phyloP scores from a whole-genome alignment of 1,139 yeast genomes.

The Blastobotrys proliferans region DNA sequence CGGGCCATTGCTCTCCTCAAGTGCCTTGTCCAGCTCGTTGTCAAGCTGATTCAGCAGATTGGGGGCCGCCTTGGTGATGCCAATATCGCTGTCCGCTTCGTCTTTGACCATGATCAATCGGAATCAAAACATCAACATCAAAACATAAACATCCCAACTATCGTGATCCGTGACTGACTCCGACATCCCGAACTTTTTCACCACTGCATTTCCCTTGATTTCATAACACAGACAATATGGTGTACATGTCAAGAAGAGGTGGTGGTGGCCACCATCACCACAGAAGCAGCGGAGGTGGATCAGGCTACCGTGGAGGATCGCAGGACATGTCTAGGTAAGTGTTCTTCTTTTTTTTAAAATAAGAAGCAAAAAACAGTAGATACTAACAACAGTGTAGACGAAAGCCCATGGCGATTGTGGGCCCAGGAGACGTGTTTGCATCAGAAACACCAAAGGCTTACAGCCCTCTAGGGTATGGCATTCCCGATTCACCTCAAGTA shows the following conservation, averaged over 20 bases:
- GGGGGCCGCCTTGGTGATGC: constrained; percentile 24
- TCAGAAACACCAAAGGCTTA: constrained; percentile 31
- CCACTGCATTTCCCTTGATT: too few relatives aligned
- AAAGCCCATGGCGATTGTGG: constrained; percentile 7
- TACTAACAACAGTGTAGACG: constrained; percentile 1
- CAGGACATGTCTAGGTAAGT: constrained; percentile 9
- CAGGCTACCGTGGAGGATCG: neutral
- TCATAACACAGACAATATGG: constrained; percentile 1
- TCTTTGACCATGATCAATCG: neutral
- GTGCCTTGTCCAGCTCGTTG: constrained; percentile 7
- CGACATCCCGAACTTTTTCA: too few relatives aligned
- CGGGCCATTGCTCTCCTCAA: neutral
- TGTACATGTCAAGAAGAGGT: neutral
- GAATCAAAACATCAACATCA: neutral
- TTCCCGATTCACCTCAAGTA: constrained; percentile 23
- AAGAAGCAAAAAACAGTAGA: too few relatives aligned
- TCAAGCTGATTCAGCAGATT: constrained; percentile 17
- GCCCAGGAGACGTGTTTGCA: constrained; percentile 25
- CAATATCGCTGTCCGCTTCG: constrained; percentile 14
- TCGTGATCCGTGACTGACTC: too few relatives aligned
- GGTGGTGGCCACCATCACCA: constrained; percentile 6
- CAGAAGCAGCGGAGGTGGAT: too few relatives aligned
- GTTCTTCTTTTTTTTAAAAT: too few relatives aligned
- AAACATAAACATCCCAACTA: too few relatives aligned
- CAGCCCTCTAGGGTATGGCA: constrained; percentile 30